Evolutionary conservation across 192 early-diverging fungal genomes (phyloP).

Genomic region (Gigaspora rosea): DNA sequence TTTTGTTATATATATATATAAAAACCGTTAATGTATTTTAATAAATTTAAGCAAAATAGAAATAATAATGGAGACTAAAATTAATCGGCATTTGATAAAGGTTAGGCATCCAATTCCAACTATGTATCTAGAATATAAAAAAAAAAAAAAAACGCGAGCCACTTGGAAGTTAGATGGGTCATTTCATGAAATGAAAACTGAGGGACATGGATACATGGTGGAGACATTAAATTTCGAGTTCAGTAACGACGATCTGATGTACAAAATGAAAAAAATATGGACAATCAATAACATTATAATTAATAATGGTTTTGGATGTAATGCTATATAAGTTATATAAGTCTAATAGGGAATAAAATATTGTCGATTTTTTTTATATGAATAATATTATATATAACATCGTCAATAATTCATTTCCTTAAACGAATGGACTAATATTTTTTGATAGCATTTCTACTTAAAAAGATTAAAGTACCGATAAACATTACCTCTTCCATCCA

Average conservation of each 20-base stretch:
- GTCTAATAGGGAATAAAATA: too few species aligned
- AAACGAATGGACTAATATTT: too few species aligned
- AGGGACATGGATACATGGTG: background rate
- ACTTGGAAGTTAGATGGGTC: too few species aligned
- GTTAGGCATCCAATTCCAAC: background rate
- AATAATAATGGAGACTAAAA: background rate
- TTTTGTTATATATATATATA: too few species aligned
- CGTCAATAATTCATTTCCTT: too few species aligned
- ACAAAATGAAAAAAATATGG: background rate
- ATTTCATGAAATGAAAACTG: background rate
- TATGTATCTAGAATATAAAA: too few species aligned
- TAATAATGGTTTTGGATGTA: background rate
- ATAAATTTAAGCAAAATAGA: background rate
- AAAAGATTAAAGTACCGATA: background rate
- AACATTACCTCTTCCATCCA: constrained; percentile 28
- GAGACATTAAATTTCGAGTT: background rate
- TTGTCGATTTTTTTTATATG: too few species aligned
- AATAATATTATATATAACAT: too few species aligned
- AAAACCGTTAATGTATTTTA: background rate
- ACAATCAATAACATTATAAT: background rate
- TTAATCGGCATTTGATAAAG: background rate
- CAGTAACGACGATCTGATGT: constrained; percentile 1
- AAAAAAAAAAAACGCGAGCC: too few species aligned
- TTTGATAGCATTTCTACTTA: too few species aligned
- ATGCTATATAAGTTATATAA: background rate